Base-by-base conservation (phyloP, 2,329 filamentous ascomycete genomes). In the Xylaria sp. region DNA sequence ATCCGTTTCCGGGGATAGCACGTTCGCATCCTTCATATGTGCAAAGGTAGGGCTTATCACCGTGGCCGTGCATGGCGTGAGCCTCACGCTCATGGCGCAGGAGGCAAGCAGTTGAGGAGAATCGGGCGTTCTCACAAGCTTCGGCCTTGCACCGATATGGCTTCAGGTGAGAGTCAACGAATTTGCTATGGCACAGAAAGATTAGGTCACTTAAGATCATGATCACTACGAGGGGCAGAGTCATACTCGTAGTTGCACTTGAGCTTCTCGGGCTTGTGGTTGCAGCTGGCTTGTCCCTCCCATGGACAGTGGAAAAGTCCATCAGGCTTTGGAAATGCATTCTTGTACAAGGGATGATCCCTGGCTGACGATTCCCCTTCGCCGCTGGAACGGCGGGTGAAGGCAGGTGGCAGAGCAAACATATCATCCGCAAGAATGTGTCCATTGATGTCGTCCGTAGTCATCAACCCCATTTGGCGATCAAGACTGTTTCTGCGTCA, bases 171-270 rank as follows among this genome's bases (percentile, higher is more conserved):
- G 95, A 98, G 82, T 98, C 95, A 75, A 98, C 90, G 77, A 96
- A 97, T 87, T 98, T 98, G 88, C 94, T 97, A 79, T 58, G 20
- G 57, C 55, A 56, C 56, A 43, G 28, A 58, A 52, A 62, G 64
- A 69, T 75, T 69, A 74, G 69, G 71, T 66, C 55, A 58, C 13
- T 15, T 15, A 12, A 59, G 18, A 13, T 62, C 54, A 61, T 3
- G 23, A 3, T 52, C 49, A 25, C 18, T 55, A 28, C 8, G 41
- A 43, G 46, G 43, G 43, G 54, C 48, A 67, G 43, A 25, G 28
- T 83, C 93, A 88, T 91, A 97, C 94, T 98, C 94, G 80, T 98
- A 98, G 83, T 97, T 97, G 90, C 95, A 98, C 89, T 98, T 98
- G 76, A 98, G 92, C 85, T 97, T 96, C 78, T 97, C 96, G 49